A percentile compares a stretch with the other conserved stretches of the same genome.
These are phyloP conservation scores for Oryza rufipogon DNA, from an alignment of 176 grass and related monocot genomes.

Conservation along the genomic window DNA sequence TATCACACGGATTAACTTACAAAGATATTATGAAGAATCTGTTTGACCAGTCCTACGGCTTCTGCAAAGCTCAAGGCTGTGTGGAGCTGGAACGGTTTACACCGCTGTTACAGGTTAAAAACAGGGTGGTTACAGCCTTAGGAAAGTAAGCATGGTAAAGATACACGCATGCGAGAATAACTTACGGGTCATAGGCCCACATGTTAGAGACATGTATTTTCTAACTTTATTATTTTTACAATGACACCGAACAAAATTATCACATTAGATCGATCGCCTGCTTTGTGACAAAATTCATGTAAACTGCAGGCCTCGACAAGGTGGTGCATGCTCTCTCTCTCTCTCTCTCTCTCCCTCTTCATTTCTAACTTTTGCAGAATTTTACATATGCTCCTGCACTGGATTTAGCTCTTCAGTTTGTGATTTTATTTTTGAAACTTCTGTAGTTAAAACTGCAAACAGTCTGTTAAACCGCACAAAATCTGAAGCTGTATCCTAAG, in stretches of 20 bases:
- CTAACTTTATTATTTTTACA: background rate
- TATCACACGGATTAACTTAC: conserved; percentile 26
- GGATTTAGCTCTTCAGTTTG: background rate
- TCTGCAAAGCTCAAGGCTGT: conserved; percentile 31
- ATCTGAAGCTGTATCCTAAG: background rate
- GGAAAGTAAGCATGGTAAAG: background rate
- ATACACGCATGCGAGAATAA: no score
- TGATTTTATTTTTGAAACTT: background rate
- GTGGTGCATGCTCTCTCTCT: background rate
- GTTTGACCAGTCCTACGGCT: conserved; percentile 47
- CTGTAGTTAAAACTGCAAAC: background rate
- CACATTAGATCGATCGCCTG: background rate
- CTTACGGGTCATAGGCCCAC: no score
- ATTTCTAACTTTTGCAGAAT: background rate
- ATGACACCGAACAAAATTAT: background rate
- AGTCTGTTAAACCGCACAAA: background rate
- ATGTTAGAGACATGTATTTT: no score
- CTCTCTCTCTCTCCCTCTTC: background rate
- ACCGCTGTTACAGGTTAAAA: conserved; percentile 33
- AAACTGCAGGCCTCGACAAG: background rate
- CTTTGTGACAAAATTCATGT: conserved; percentile 14
- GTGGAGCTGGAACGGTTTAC: background rate
- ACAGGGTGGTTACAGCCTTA: background rate
- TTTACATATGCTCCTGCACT: conserved; percentile 7
- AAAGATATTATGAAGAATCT: background rate